These are phyloP conservation scores for Xylariales sp. DNA, from an alignment of 2,329 filamentous ascomycete species.

Conservation along the genomic window DNA sequence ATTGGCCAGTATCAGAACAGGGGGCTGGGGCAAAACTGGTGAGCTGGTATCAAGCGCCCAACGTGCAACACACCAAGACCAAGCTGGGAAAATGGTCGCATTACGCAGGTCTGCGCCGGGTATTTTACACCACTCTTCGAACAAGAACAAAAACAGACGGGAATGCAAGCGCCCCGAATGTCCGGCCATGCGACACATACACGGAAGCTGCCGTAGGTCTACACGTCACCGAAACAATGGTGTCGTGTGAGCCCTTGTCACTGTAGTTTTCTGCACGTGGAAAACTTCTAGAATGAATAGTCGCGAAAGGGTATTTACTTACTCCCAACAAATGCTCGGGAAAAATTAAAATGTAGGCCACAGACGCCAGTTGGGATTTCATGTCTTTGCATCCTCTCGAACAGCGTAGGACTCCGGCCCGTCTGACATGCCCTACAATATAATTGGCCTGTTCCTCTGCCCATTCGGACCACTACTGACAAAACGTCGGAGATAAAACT, in stretches of 20 bases:
- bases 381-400: not conserved
- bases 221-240: not conserved
- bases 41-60: not conserved
- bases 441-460: not conserved
- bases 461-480: no score
- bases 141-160: not conserved
- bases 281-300: not conserved
- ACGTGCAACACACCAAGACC: not conserved
- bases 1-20: not conserved
- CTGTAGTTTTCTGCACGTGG: not conserved
- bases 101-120: not conserved
- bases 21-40: no score
- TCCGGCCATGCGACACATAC: no score
- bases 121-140: not conserved
- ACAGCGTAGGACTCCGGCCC: not conserved
- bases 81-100: slow-evolving; percentile 7
- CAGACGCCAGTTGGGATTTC: not conserved
- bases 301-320: not conserved
- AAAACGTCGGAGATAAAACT: no score
- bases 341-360: not conserved
- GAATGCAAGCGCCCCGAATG: no score
- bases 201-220: not conserved
- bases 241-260: not conserved
- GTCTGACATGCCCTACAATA: not conserved
- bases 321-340: not conserved